phyloP scores from a whole-genome alignment of 2,329 filamentous ascomycete species.

The Hymenoscyphus linearis region DNA sequence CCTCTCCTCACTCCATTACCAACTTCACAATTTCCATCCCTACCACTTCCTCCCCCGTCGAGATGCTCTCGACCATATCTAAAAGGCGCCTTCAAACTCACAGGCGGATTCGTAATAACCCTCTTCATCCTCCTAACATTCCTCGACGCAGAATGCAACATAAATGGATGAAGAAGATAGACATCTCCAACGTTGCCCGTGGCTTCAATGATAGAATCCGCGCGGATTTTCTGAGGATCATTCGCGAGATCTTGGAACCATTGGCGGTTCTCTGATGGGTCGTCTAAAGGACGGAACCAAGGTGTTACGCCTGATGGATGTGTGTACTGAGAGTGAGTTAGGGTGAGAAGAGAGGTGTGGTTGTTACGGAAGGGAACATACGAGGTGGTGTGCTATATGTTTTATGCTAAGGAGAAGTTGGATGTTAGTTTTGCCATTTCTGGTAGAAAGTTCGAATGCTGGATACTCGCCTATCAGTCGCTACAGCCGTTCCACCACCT shows the following conservation, averaged over 20 bases:
- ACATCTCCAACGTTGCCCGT: constrained; percentile 49
- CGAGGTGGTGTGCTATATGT: constrained; percentile 50
- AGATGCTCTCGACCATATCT: constrained; percentile 39
- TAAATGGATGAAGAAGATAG: constrained; percentile 48
- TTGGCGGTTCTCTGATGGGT: constrained; percentile 37
- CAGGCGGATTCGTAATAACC: constrained; percentile 51
- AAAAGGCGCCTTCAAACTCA: constrained; percentile 46
- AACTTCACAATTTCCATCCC: background rate
- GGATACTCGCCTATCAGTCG: constrained; percentile 40
- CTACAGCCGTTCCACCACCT: constrained; percentile 62
- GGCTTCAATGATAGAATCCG: constrained; percentile 43
- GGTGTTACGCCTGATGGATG: constrained; percentile 62
- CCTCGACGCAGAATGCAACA: constrained; percentile 47
- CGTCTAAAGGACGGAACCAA: constrained; percentile 52
- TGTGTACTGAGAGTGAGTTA: constrained; percentile 35
- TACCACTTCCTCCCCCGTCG: background rate
- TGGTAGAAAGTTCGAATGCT: too few species aligned
- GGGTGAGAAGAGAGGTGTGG: constrained; percentile 1
- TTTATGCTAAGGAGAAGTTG: constrained; percentile 38
- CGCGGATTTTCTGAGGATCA: constrained; percentile 22
- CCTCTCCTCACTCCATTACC: constrained; percentile 12
- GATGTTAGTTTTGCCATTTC: too few species aligned
- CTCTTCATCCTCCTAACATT: constrained; percentile 43
- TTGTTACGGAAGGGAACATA: constrained; percentile 21
- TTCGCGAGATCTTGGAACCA: constrained; percentile 32